Percentiles rank a stretch among this genome's conserved stretches.
Evolutionary conservation across 73 alveolate species (phyloP).

Genomic region (Breviolum minutum): DNA sequence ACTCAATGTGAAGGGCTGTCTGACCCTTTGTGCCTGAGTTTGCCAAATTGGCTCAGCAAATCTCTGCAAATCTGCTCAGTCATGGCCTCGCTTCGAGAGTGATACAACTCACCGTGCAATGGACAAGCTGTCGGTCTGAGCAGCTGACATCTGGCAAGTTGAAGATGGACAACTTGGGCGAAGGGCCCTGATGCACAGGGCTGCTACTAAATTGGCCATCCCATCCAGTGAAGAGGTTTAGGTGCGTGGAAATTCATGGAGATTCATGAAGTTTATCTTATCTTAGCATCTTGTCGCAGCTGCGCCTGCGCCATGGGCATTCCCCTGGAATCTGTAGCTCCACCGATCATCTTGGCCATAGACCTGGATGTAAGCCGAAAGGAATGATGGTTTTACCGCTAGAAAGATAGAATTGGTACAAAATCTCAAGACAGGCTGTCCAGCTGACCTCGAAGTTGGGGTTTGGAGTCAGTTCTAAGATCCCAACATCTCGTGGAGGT

Average conservation of each 20-base stretch:
- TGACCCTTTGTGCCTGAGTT: conserved; percentile 45
- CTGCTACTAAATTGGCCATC: not conserved
- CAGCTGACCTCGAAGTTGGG: not conserved
- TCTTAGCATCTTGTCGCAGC: no score
- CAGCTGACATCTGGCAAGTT: conserved; percentile 58
- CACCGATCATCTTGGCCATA: conserved; percentile 90
- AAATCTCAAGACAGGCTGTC: not conserved
- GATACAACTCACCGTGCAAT: no score
- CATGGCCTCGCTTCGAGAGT: conserved; percentile 10
- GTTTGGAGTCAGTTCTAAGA: not conserved
- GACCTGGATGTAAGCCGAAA: not conserved
- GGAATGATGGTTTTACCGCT: not conserved
- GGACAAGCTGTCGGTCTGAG: not conserved
- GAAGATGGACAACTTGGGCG: conserved; percentile 94
- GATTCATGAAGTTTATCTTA: not conserved
- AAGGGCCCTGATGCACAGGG: conserved; percentile 66
- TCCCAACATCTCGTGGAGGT: conserved; percentile 77
- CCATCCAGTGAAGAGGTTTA: not conserved
- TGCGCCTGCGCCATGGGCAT: conserved; percentile 84
- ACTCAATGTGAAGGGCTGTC: not conserved
- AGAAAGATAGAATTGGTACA: not conserved
- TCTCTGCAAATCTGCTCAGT: conserved; percentile 92
- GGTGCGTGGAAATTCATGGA: not conserved
- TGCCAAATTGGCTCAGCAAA: conserved; percentile 83
- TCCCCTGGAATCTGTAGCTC: conserved; percentile 74